Base-by-base conservation (phyloP, 2,329 filamentous ascomycete genomes). In the Penicillium carneum region DNA sequence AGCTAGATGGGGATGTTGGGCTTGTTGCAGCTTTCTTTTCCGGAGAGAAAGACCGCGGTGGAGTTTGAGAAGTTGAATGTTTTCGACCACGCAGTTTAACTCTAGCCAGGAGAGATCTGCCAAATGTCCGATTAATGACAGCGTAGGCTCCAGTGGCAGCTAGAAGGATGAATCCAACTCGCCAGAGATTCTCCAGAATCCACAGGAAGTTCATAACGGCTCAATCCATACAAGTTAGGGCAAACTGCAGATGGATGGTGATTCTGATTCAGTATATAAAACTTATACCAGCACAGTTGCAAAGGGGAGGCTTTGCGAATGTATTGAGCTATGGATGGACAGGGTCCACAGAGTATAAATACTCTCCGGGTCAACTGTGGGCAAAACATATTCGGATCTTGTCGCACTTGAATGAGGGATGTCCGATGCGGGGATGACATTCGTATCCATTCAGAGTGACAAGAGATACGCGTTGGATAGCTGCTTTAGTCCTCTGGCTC, bases 11-110 rank as follows among this genome's bases (percentile, higher is more conserved):
- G 4, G 72, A 61, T 11, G 63, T 58, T 33, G 69, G 62, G 52
- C 74, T 73, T 14, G 68, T 70, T 42, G 72, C 59, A 52, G 77
- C 59, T 63, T 77, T 77, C 70, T 82, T 83, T n/a, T 79, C 77
- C 2, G 83, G 82, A 1, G 83, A 84, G 10, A 85, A 65, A 1
- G 83, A 85, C 52, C 80, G 79, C 41, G 84, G 83, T 43, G 84
- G 83, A n/a, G 83, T 85, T 62, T 74, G 77, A 11, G 83, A 79
- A 33, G 77, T 79, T n/a, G 82, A 82, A n/a, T 75, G 67, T 63
- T 78, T 79, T 58, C 79, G 77, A 43, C 74, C 74, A 50, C 75
- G 77, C 52, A 80, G 65, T 23, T 69, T 70, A 5, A 84, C 61
- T 56, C 77, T 74, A 56, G 70, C 66, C 18, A 82, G 65, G 3